A percentile compares a stretch with the other conserved stretches of the same genome.
Evolutionary conservation across 768 basidiomycete genomes (phyloP).

Genomic region (Collybia sordida): DNA sequence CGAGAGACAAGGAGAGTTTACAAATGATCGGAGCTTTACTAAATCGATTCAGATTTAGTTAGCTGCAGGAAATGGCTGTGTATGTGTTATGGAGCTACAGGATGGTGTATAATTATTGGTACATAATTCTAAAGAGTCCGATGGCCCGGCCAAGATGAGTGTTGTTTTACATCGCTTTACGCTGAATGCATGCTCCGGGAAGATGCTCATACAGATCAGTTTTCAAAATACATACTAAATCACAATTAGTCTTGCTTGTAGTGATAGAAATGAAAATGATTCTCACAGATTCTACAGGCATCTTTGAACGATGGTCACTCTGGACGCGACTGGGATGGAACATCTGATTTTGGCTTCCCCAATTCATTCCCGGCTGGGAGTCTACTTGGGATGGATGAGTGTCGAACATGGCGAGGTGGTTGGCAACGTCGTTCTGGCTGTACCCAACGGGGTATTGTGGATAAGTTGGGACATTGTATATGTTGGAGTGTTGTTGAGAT

Average conservation of each 20-base stretch:
- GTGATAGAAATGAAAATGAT: slow-evolving; percentile 20
- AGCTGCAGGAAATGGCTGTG: no score
- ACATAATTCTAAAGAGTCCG: no score
- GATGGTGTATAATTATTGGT: no score
- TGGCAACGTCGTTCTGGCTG: slow-evolving; percentile 24
- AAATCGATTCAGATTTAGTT: no score
- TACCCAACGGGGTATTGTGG: slow-evolving; percentile 28
- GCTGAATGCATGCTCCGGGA: no score
- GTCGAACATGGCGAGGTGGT: slow-evolving; percentile 33
- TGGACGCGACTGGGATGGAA: slow-evolving; percentile 24
- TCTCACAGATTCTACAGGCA: slow-evolving; percentile 26
- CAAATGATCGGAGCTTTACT: no score
- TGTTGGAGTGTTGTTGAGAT: slow-evolving; percentile 5
- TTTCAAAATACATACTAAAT: slow-evolving; percentile 3
- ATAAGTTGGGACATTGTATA: slow-evolving; percentile 20
- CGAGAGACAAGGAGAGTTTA: no score
- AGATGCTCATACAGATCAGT: no score
- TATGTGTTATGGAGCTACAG: no score
- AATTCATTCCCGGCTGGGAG: slow-evolving; percentile 26
- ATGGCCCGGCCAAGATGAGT: no score
- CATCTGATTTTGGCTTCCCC: slow-evolving; percentile 23
- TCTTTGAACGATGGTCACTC: slow-evolving; percentile 25
- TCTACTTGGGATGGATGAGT: slow-evolving; percentile 23
- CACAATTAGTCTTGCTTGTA: not conserved
- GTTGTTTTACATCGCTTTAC: no score